These are phyloP conservation scores for Xylaria bambusicola DNA, from an alignment of 495 filamentous ascomycete species.

Conservation along the genomic window DNA sequence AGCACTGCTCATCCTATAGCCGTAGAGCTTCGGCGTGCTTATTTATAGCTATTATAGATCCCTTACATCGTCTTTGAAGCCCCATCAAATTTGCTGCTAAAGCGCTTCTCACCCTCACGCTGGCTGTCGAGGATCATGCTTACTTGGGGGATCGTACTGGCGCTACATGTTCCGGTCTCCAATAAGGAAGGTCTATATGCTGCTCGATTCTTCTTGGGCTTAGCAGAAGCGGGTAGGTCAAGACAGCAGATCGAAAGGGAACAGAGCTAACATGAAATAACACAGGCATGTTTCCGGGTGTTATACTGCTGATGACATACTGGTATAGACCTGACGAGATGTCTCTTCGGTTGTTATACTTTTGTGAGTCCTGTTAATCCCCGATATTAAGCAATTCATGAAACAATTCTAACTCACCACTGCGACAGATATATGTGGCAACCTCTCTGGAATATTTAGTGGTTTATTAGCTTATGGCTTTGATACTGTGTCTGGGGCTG, in stretches of 20 bases:
- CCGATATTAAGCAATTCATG: no score
- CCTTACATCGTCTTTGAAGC: slow-evolving; percentile 50
- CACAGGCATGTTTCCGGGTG: slow-evolving; percentile 43
- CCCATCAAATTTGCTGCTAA: slow-evolving; percentile 45
- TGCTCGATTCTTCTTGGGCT: slow-evolving; percentile 41
- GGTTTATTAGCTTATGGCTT: slow-evolving; percentile 47
- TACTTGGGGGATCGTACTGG: slow-evolving; percentile 40
- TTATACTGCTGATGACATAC: slow-evolving; percentile 43
- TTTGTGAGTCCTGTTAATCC: slow-evolving; percentile 27
- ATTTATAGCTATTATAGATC: slow-evolving; percentile 34
- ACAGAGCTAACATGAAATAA: neutral
- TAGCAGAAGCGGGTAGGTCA: slow-evolving; percentile 39
- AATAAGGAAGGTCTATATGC: slow-evolving; percentile 39
- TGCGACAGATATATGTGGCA: slow-evolving; percentile 30
- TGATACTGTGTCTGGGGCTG: slow-evolving; percentile 33
- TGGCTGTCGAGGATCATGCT: slow-evolving; percentile 46
- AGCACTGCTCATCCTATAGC: neutral
- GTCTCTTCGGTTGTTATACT: slow-evolving; percentile 39
- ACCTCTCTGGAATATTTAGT: slow-evolving; percentile 38
- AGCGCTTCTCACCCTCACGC: slow-evolving; percentile 39
- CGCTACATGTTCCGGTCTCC: slow-evolving; percentile 39
- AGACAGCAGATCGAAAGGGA: neutral
- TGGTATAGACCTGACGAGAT: slow-evolving; percentile 51
- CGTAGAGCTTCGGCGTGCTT: neutral
- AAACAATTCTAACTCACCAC: slow-evolving; percentile 13